Evolutionary conservation across 331 rosid genomes (phyloP), one percentile per base, ranked within the genome.

Genomic region (Spiraea crenata): DNA sequence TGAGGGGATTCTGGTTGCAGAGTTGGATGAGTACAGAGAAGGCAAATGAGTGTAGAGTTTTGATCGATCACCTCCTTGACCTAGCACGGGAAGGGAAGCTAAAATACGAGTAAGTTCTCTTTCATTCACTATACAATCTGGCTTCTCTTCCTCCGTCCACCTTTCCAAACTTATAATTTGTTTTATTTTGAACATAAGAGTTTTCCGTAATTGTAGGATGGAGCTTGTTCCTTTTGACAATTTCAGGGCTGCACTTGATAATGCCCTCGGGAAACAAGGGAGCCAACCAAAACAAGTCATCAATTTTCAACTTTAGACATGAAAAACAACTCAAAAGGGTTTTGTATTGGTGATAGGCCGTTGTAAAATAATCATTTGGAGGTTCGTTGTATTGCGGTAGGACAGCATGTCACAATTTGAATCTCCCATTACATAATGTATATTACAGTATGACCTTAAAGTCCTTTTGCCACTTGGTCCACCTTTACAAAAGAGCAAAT

Each of bases 1-100:
- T 93, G 76, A 85, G 89, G 87, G 97, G 98, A 67, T 90, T 93
- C 81, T 93, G 97, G 98, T 76, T 93, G 77, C 97, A 90, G 83
- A 90, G 76, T 69, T 90, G 91, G 90, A 56, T 90, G 85, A 69
- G 82, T 79, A 57, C 83, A 63, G 97, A 90, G 49, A 84, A 81
- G 72, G 91, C 91, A 37, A 76, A 57, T 48, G 86, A 90, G 76
- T 83, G 97, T 79, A 80, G 97, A 77, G 71, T 68, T 77, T 75
- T 87, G 95, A 83, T 93, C 71, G 97, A 93, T 82, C 84, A 85
- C 71, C 97, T 93, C 73, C 73, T 90, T 74, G 85, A 82, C 71
- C 83, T 79, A 49, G 96, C 85, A 34, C 83, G 80, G 66, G 86
- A 93, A 68, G 91, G 88, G 48, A 93, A 87, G 78, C 73, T 93